Percentiles rank a stretch among this genome's conserved stretches.
Evolutionary conservation across 2,329 filamentous ascomycete genomes (phyloP).

Genomic region (Chaetomiaceae sp.): DNA sequence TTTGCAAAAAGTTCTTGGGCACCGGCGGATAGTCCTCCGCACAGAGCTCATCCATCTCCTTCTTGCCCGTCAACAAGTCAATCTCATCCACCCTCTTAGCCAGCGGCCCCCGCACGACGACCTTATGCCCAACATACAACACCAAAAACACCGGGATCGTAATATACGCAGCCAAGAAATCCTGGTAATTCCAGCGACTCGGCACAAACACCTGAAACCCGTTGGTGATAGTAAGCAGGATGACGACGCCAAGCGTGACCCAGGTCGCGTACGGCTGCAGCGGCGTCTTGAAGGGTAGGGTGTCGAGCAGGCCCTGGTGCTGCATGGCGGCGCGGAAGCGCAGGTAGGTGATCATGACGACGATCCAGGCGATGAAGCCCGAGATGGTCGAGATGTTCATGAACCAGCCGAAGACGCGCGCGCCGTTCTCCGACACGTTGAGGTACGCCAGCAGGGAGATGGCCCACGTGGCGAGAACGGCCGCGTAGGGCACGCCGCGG

Average conservation of each 20-base stretch:
- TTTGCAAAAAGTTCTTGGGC: slow-evolving; percentile 48
- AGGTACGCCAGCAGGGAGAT: slow-evolving; percentile 66
- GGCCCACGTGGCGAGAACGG: slow-evolving; percentile 49
- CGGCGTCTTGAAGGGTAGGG: slow-evolving; percentile 48
- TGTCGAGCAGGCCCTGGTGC: slow-evolving; percentile 45
- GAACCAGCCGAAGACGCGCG: slow-evolving; percentile 66
- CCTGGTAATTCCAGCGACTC: slow-evolving; percentile 54
- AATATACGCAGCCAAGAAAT: slow-evolving; percentile 63
- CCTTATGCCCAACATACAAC: slow-evolving; percentile 59
- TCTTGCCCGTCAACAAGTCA: slow-evolving; percentile 54
- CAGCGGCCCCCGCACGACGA: slow-evolving; percentile 42
- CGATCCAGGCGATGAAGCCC: slow-evolving; percentile 56
- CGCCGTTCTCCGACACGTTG: slow-evolving; percentile 58
- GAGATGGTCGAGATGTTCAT: slow-evolving; percentile 63
- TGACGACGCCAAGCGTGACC: slow-evolving; percentile 52
- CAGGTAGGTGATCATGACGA: slow-evolving; percentile 54
- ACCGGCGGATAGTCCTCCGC: slow-evolving; percentile 43
- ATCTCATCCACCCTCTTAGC: slow-evolving; percentile 43
- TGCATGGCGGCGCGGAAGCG: slow-evolving; percentile 55
- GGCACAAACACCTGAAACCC: slow-evolving; percentile 72
- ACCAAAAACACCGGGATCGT: slow-evolving; percentile 56
- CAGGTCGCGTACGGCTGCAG: slow-evolving; percentile 62
- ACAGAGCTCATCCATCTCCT: slow-evolving; percentile 57
- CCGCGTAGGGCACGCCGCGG: slow-evolving; percentile 55
- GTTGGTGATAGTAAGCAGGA: slow-evolving; percentile 64